Evolutionary conservation across 2,329 filamentous ascomycete genomes (phyloP), one percentile per base, ranked within the genome.

Genomic region (Colletotrichum tamarilloi): DNA sequence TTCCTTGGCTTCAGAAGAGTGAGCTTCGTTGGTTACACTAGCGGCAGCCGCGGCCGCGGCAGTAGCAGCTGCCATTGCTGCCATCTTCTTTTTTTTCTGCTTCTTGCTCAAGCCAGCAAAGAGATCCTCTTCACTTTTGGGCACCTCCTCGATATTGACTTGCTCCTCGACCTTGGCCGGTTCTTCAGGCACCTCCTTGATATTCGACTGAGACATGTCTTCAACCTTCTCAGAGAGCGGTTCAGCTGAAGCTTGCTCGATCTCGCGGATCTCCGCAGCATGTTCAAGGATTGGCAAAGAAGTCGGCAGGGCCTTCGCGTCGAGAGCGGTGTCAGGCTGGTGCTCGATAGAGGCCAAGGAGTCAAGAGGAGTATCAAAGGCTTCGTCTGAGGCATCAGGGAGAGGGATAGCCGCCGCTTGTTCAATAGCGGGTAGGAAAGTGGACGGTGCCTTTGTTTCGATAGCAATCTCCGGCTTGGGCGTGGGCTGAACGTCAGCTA

Each of bases 41-140:
- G 38, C 38, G 38, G 38, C 38, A 16, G 32, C 32, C 32, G 52
- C 52, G 53, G 49, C 62, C 14, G 62, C 12, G 14, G 46, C 11
- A 7, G 60, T 19, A 6, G 26, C 42, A 22, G 60, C 60, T 16
- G 28, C 55, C 55, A 57, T 30, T 19, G 24, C 55, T 24, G 55
- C 55, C 55, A 30, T 19, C 55, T 32, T 57, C 26, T 57, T 57
- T 19, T 57, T 57, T 9, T 32, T 57, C 66, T 38, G 66, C 55
- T 57, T 57, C 7, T 32, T 57, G 49, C 52, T 56, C 26, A 42
- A 22, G 26, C 55, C 55, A 19, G 55, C 62, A 28, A 75, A 58
- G 26, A 62, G 28, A 24, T 65, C 72, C 7, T 77, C 76, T 32
- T 78, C 76, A 28, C 75, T 75, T 59, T 76, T 70, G 12, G 71